Evolutionary conservation across 768 basidiomycete species (phyloP).

Genomic region (Suillus lakei): DNA sequence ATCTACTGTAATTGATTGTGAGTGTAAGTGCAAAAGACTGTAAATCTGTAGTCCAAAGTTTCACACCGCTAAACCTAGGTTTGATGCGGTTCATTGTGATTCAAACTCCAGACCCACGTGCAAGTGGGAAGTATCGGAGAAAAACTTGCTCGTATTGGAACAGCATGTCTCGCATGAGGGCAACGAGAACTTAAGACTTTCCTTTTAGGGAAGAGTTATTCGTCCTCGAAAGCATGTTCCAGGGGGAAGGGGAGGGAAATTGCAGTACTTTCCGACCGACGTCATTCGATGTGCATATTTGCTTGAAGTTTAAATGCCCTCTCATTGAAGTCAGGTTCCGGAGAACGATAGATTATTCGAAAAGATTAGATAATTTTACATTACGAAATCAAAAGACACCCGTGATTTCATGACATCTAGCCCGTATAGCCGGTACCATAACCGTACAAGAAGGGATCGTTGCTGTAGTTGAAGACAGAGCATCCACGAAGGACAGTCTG

Average conservation of each 20-base stretch:
- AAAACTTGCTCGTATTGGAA: not conserved
- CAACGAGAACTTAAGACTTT: not conserved
- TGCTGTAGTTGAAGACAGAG: slow-evolving; percentile 14
- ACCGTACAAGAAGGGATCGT: slow-evolving; percentile 12
- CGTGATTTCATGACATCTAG: not conserved
- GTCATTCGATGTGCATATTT: not conserved
- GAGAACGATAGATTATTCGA: not conserved
- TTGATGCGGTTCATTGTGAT: not conserved
- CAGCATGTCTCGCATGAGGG: not conserved
- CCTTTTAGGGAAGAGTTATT: not conserved
- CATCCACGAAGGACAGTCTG: slow-evolving; percentile 14
- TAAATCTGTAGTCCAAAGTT: not conserved
- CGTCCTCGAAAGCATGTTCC: not conserved
- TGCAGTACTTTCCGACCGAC: too few relatives aligned
- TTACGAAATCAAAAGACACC: not conserved
- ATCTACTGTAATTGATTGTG: not conserved
- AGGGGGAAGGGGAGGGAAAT: not conserved
- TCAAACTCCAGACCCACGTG: not conserved
- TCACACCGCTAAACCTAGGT: not conserved
- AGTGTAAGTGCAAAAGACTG: not conserved
- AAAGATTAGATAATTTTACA: not conserved
- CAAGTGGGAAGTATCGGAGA: too few relatives aligned
- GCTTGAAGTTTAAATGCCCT: not conserved
- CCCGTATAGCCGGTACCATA: not conserved
- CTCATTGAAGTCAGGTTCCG: not conserved